Conservation (phyloP, 495 filamentous ascomycete genomes). For the Aspergillus mulundensis region DNA sequence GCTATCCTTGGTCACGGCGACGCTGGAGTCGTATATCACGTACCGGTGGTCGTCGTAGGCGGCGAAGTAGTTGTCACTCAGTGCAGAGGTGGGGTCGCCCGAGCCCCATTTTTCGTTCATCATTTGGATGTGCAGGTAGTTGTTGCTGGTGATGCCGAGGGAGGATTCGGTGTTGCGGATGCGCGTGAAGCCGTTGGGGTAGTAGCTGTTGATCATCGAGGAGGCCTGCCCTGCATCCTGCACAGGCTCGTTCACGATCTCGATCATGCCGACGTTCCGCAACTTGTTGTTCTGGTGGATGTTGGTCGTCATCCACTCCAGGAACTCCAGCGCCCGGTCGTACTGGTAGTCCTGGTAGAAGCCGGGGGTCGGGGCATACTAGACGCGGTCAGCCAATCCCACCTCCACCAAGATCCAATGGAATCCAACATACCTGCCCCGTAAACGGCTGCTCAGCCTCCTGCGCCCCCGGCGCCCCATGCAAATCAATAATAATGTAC, state of each 20-base stretch:
- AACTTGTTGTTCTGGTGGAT: conserved; percentile 51
- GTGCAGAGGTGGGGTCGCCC: conserved; percentile 37
- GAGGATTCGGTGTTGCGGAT: conserved; percentile 45
- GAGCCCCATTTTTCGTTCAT: conserved; percentile 53
- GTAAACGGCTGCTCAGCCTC: conserved; percentile 48
- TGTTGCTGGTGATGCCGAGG: conserved; percentile 29
- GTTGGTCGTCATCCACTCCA: conserved; percentile 54
- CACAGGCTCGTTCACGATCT: conserved; percentile 59
- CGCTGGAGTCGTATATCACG: conserved; percentile 46
- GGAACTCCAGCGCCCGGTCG: conserved; percentile 53
- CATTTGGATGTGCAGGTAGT: conserved; percentile 52
- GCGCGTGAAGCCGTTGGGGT: conserved; percentile 45
- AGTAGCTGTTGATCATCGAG: conserved; percentile 36
- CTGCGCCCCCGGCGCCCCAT: conserved; percentile 61
- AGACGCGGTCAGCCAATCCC: neutral
- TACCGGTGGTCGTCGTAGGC: conserved; percentile 55
- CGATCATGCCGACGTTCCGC: conserved; percentile 55
- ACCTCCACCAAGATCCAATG: too few relatives aligned
- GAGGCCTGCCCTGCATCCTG: conserved; percentile 27
- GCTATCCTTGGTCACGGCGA: conserved; percentile 35
- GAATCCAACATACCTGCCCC: conserved; percentile 35
- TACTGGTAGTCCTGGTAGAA: conserved; percentile 57
- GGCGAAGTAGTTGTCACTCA: conserved; percentile 36
- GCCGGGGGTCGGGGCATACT: conserved; percentile 35
- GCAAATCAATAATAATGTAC: conserved; percentile 62